Evolutionary conservation across 176 grass and related monocot genomes (phyloP).

Genomic region (Aegilops speltoides): DNA sequence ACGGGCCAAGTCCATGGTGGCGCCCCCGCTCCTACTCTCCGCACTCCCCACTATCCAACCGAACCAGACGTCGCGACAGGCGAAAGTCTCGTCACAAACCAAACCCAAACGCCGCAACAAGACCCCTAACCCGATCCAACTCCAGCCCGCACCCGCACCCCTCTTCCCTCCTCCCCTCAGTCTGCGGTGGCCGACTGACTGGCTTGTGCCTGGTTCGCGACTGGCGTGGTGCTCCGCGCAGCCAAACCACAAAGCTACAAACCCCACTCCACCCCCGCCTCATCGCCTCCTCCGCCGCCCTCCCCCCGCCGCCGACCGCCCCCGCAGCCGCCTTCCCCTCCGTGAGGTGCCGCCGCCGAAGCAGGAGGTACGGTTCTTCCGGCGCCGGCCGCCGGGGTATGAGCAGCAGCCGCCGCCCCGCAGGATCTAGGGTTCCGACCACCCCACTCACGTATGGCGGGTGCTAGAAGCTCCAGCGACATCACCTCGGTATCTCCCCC

Average conservation of each 20-base stretch:
- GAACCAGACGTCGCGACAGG: constrained; percentile 18
- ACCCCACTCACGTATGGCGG: constrained; percentile 95
- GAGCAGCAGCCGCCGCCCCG: constrained; percentile 67
- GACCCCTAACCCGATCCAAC: not conserved
- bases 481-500: constrained; percentile 52
- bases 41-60: not conserved
- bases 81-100: not conserved
- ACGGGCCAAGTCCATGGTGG: constrained; percentile 13
- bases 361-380: constrained; percentile 52
- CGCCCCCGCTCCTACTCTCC: not conserved
- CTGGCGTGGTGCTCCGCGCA: constrained; percentile 24
- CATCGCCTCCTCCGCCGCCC: constrained; percentile 4
- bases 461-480: constrained; percentile 80
- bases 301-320: constrained; percentile 25
- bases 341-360: not conserved
- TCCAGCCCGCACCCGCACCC: not conserved
- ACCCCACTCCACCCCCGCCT: not conserved
- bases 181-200: not conserved
- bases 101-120: constrained; percentile 13
- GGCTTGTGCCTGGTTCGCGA: constrained; percentile 26
- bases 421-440: constrained; percentile 92
- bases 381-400: constrained; percentile 64
- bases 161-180: not conserved
- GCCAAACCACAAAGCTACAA: constrained; percentile 34
- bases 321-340: not conserved